Base-by-base conservation (phyloP, 1,139 yeast species). In the Hemisphaericaspora xylanilytica region DNA sequence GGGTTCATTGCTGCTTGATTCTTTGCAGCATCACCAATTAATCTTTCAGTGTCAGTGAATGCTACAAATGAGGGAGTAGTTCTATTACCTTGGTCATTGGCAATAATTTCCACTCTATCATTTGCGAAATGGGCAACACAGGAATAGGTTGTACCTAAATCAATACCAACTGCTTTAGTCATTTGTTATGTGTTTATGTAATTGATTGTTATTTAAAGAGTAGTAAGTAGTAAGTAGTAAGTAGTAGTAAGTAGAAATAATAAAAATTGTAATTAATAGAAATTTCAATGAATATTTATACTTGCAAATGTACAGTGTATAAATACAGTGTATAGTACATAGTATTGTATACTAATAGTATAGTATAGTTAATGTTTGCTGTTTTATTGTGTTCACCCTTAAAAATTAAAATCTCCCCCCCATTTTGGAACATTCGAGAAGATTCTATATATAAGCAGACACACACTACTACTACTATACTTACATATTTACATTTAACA, bases 131-230 rank as follows among this genome's bases (percentile, higher is more conserved):
- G 85, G 35, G 86, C 89, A 45, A 82, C 89, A 78, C 88, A 82
- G 27, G 88, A 81, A 68, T 81, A 82, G 34, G 89, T 82, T 38
- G 89, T 82, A 63, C 89, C 89, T 73, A 82, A 81, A 70, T 82
- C 89, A 67, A 82, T 82, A 61, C 89, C 89, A 49, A 82, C 75
- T 63, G 87, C 86, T 65, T 75, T 78, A 40, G 83, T 69, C 85
- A 80, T 79, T 28, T 21, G 32, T 31, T 13, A 29, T n/a, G 17
- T 22, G 11, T 9, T 22, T 22, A 22, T 8, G 13, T 29, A 29
- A 29, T 18, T 29, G 15, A 25, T 12, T 25, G 28, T 12, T 25
- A n/a, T n/a, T n/a, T n/a, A n/a, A n/a, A n/a, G n/a, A n/a, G n/a
- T n/a, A n/a, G n/a, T n/a, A n/a, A n/a, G n/a, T n/a, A n/a, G n/a